Base-by-base conservation (phyloP, 352 stramenopile genomes). In the Pseudoperonospora humuli region DNA sequence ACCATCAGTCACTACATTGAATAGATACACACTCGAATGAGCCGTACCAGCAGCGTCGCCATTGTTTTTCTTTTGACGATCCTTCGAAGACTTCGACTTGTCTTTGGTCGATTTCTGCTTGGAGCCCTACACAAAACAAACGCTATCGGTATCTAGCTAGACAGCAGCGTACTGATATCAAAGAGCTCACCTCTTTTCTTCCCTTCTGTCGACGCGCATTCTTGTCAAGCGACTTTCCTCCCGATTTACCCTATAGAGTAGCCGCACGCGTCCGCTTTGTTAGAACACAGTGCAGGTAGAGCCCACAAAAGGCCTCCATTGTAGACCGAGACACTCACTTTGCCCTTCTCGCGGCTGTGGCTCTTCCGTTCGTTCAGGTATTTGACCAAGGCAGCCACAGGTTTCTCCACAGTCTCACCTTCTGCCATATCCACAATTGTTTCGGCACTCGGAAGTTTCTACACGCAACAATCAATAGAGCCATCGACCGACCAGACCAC, bases 341-440 rank as follows among this genome's bases (percentile, higher is more conserved):
- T 86, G 31, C 55, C 54, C 42, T 86, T 87, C 34, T 86, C 75
- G 32, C 79, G 76, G 23, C 48, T 68, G 48, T 78, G 58, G 13
- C 51, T 28, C 43, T 84, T 84, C 20, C 73, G 67, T 49, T 89
- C 77, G 39, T 93, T 93, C 44, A 93, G 43, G 50, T 82, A 93
- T 57, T 86, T 80, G 21, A 93, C 80, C 32, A 93, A 54, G 15
- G 77, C 72, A 2, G 80, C 66, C 9, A 93, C 57, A 0, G 77
- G 77, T 25, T 87, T 90, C 31, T 87, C 80, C 20, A 66, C 37
- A 11, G 53, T 47, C 28, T 83, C 70, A 1, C 53, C 51, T 6
- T 89, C 80, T 9, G 64, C 61, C 46, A 67, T 51, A 40, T 88
- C 76, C 0, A 55, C 62, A 7, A 69, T 64, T 8, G 62, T 34